Evolutionary conservation across 495 filamentous ascomycete genomes (phyloP), one percentile per base, ranked within the genome.

Genomic region (Gamarada debralockiae): DNA sequence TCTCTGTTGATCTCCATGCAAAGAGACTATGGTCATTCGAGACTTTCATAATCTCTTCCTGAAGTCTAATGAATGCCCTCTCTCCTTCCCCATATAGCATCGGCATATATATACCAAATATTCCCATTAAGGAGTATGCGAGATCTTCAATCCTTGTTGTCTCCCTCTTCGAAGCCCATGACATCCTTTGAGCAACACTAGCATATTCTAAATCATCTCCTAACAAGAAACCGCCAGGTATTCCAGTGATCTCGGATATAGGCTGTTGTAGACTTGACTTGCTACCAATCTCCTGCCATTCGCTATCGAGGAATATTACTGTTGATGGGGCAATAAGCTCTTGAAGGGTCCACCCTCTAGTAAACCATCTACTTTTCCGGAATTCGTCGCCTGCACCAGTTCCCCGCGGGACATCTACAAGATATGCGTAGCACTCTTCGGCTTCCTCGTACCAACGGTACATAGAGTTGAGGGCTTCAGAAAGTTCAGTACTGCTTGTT

Each of bases 101-200:
- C 7, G 63, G 61, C 61, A 66, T 65, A 31, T 60, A 57, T 12
- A 65, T 57, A 34, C 58, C 56, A 13, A 68, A 57, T 24, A 68
- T 27, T 25, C 66, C 66, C 25, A 65, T 29, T 14, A 68, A 43
- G 34, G 49, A 59, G 21, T 67, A 68, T 1, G 66, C 64, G 17
- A 23, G 4, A 52, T 68, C 66, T 52, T 68, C 64, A 22, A 50
- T 12, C 13, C 60, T 50, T 14, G 59, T 63, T 6, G 66, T 68
- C 21, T 54, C 41, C 20, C 61, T 51, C n/a, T 36, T 24, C 2
- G 56, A 34, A 38, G 61, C 59, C 59, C n/a, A n/a, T n/a, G n/a
- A n/a, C n/a, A n/a, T n/a, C n/a, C n/a, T n/a, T n/a, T n/a, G n/a
- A n/a, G n/a, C 61, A 58, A 58, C 44, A 29, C 51, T 53, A 17